Base-by-base conservation (phyloP, 2,329 filamentous ascomycete species). In the Hawksworthiomyces lignivorus region DNA sequence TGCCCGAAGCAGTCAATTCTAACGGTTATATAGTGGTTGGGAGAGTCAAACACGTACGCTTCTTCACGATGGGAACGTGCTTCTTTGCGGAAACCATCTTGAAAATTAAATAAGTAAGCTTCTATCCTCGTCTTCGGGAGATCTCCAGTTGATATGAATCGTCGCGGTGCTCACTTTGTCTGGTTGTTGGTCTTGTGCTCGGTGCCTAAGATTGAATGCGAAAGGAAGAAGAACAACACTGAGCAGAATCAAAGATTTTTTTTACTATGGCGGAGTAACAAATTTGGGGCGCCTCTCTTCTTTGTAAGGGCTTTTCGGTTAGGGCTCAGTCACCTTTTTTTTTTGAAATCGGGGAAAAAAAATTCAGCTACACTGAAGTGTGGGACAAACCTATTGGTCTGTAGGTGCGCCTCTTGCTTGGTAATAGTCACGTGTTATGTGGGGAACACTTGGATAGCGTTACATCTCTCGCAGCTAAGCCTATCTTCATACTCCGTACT, bases 1-100 rank as follows among this genome's bases (percentile, higher is more conserved):
- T n/a, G n/a, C n/a, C n/a, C n/a, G n/a, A n/a, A n/a, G n/a, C n/a
- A n/a, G n/a, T n/a, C n/a, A n/a, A n/a, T n/a, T n/a, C n/a, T n/a
- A n/a, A n/a, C n/a, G n/a, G n/a, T n/a, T n/a, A n/a, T n/a, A n/a
- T n/a, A n/a, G n/a, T n/a, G n/a, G n/a, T n/a, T n/a, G n/a, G n/a
- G n/a, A n/a, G n/a, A n/a, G n/a, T n/a, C n/a, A n/a, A n/a, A 46
- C 56, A 88, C 87, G 67, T 90, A 94, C 88, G 88, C 88, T 98
- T 98, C 87, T 98, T 98, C 67, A 98, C 87, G 80, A 98, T 98
- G 65, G 89, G 84, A 68, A 97, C 82, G 75, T 97, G 92, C 80
- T 94, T 94, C 86, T 94, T 94, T 73, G 90, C 86, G 84, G 89
- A 80, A 80, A 90, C 88, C 92, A 97, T 97, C 89, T 90, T 64